A percentile compares a stretch with the other conserved stretches of the same genome.
Conservation (phyloP, 2,329 filamentous ascomycete species). For the Aureobasidium sp. region DNA sequence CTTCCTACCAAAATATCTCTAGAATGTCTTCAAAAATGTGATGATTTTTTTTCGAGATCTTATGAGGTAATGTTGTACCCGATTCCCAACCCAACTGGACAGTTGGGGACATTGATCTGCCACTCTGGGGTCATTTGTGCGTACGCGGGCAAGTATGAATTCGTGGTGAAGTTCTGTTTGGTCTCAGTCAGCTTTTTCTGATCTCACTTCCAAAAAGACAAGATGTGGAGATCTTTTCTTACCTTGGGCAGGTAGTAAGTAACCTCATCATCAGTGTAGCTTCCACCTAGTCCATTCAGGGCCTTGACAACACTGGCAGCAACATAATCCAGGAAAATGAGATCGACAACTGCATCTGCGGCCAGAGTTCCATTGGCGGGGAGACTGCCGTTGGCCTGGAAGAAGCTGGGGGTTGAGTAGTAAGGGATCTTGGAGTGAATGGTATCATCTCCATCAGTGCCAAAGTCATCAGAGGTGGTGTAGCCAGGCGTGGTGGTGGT, state of each 20-base stretch:
- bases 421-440: constrained; percentile 42
- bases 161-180: constrained; percentile 33
- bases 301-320: constrained; percentile 31
- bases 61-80: constrained; percentile 17
- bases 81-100: constrained; percentile 30
- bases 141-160: constrained; percentile 36
- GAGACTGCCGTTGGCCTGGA: constrained; percentile 45
- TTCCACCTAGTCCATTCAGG: constrained; percentile 31
- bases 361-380: constrained; percentile 37
- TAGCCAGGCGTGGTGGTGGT: constrained; percentile 43
- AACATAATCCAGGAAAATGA: constrained; percentile 49
- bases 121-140: constrained; percentile 32
- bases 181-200: neutral
- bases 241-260: constrained; percentile 31
- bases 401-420: constrained; percentile 44
- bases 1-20: neutral
- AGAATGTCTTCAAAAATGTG: neutral
- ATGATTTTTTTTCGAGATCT: too few relatives aligned
- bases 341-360: constrained; percentile 42
- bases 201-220: neutral
- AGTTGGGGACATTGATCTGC: constrained; percentile 35
- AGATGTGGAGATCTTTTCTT: neutral
- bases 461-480: constrained; percentile 52
- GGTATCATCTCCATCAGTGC: constrained; percentile 51
- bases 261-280: constrained; percentile 28